A percentile compares a stretch with the other conserved stretches of the same genome.
phyloP scores from a whole-genome alignment of 768 basidiomycete genomes.

The Clathrus columnatus region DNA sequence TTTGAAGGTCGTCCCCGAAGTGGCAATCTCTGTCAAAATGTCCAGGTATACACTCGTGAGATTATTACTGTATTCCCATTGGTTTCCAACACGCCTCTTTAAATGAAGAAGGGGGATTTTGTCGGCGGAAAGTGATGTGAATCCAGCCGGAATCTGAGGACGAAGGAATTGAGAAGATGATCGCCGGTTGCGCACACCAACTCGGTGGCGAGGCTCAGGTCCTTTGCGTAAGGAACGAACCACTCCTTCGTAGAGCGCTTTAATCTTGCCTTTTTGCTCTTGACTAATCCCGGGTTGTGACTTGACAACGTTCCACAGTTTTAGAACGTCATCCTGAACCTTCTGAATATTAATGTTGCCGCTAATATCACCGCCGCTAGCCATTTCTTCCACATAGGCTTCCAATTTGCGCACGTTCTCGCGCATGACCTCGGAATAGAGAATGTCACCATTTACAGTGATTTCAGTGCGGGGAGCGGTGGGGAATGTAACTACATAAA shows the following conservation, averaged over 20 bases:
- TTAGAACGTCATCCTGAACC: slow-evolving; percentile 93
- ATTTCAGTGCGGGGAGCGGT: slow-evolving; percentile 95
- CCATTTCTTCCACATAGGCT: slow-evolving; percentile 98
- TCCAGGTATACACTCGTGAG: slow-evolving; percentile 93
- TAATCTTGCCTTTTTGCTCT: slow-evolving; percentile 93
- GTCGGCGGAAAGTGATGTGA: slow-evolving; percentile 70
- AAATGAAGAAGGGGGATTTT: slow-evolving; percentile 92
- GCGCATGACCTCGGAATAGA: slow-evolving; percentile 91
- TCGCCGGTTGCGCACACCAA: slow-evolving; percentile 60
- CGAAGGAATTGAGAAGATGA: slow-evolving; percentile 97
- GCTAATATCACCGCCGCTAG: slow-evolving; percentile 82
- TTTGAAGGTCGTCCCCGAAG: slow-evolving; percentile 96
- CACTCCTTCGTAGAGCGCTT: slow-evolving; percentile 92
- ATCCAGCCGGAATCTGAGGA: slow-evolving; percentile 64
- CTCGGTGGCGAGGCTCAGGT: slow-evolving; percentile 51
- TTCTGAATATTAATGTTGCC: slow-evolving; percentile 89
- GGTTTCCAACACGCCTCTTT: slow-evolving; percentile 90
- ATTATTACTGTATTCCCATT: slow-evolving; percentile 97
- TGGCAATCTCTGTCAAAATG: slow-evolving; percentile 95
- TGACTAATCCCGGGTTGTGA: slow-evolving; percentile 95
- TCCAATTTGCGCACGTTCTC: slow-evolving; percentile 96
- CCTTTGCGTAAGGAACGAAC: slow-evolving; percentile 83
- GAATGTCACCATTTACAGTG: slow-evolving; percentile 86
- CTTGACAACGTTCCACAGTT: slow-evolving; percentile 96
- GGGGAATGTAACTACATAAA: slow-evolving; percentile 79